Percentiles rank a stretch among this genome's conserved stretches.
phyloP scores from a whole-genome alignment of 1,139 yeast genomes.

The Wickerhamomyces sp. region DNA sequence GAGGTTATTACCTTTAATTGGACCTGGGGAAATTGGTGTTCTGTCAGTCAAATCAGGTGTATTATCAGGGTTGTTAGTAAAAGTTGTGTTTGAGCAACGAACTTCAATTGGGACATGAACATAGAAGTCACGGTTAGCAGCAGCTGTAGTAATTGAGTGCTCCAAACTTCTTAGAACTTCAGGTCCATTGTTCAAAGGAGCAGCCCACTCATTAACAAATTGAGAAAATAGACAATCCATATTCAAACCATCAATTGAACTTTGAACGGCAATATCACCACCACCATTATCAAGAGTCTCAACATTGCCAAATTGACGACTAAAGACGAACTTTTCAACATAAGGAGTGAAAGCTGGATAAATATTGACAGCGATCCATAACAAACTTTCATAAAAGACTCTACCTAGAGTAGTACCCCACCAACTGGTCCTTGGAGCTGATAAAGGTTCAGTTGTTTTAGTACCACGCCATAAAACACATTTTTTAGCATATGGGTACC shows the following conservation, averaged over 20 bases:
- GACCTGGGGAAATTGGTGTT: constrained; percentile 54
- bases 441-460: constrained; percentile 55
- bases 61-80: constrained; percentile 26
- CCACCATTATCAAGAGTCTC: constrained; percentile 71
- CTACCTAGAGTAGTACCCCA: constrained; percentile 80
- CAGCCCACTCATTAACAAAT: constrained; percentile 95
- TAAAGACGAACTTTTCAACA: constrained; percentile 80
- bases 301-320: constrained; percentile 73
- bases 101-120: constrained; percentile 97
- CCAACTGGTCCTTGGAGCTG: constrained; percentile 74
- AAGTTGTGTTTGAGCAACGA: constrained; percentile 84
- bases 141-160: constrained; percentile 57
- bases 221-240: constrained; percentile 96
- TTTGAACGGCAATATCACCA: constrained; percentile 60
- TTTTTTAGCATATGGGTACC: constrained; percentile 90
- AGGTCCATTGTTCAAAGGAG: constrained; percentile 76
- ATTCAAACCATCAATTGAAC: constrained; percentile 81
- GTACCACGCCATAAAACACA: constrained; percentile 90
- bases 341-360: constrained; percentile 74
- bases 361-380: constrained; percentile 75
- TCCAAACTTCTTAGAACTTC: constrained; percentile 64
- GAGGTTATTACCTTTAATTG: constrained; percentile 77
- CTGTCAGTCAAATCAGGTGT: constrained; percentile 32
- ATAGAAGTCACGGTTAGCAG: constrained; percentile 54
- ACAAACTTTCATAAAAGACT: constrained; percentile 67